Conservation (phyloP, 2,329 filamentous ascomycete species). For the Scopulariopsis brevicaulis region DNA sequence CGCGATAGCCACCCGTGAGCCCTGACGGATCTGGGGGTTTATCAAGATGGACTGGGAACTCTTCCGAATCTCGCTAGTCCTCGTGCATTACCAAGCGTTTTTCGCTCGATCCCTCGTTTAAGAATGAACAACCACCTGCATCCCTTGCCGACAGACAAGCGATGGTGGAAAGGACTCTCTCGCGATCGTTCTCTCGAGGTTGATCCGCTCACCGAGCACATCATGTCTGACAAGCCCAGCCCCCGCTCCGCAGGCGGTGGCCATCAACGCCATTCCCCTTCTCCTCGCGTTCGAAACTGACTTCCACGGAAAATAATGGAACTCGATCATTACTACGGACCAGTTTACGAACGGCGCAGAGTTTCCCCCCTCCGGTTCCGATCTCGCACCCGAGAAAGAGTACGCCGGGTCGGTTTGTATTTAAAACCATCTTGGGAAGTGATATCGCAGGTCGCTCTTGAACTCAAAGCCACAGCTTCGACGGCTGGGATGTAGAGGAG, state of each 20-base stretch:
- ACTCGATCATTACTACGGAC: constrained; percentile 7
- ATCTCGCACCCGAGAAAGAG: background rate
- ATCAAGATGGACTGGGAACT: background rate
- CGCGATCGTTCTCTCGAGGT: background rate
- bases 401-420: background rate
- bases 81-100: background rate
- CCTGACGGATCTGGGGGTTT: background rate
- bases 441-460: background rate
- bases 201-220: background rate
- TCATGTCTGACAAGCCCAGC: background rate
- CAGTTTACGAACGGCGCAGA: background rate
- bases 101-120: background rate
- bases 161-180: background rate
- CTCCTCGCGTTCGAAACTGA: constrained; percentile 7
- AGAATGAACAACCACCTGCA: background rate
- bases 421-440: background rate
- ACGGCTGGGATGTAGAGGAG: background rate
- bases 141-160: background rate
- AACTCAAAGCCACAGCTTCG: background rate
- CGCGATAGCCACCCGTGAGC: background rate
- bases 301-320: constrained; percentile 2
- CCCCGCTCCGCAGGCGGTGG: background rate
- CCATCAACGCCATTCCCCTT: background rate
- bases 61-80: background rate
- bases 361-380: constrained; percentile 4